These are phyloP conservation scores for Podosphaera xanthii DNA, from an alignment of 2,329 filamentous ascomycete species.

Conservation along the genomic window DNA sequence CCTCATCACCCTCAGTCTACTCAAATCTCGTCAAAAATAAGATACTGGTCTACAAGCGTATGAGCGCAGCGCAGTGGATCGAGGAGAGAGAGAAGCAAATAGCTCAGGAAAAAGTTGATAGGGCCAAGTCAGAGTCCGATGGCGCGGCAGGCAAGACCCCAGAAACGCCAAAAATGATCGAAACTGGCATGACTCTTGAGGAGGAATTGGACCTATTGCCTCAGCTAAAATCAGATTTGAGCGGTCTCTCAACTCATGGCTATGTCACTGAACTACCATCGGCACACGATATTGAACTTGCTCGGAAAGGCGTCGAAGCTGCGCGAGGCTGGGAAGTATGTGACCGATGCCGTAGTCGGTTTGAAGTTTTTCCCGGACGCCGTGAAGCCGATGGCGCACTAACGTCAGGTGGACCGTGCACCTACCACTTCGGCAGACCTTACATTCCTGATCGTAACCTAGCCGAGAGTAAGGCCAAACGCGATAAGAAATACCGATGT, in stretches of 20 bases:
- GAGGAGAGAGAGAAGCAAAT: conserved; percentile 30
- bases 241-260: conserved; percentile 40
- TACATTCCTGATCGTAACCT: conserved; percentile 28
- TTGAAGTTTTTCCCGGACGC: conserved; percentile 78
- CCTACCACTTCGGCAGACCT: conserved; percentile 55
- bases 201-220: conserved; percentile 47
- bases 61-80: conserved; percentile 50
- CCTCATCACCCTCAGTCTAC: conserved; percentile 47
- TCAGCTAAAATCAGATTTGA: conserved; percentile 39
- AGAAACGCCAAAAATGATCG: conserved; percentile 27
- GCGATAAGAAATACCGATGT: conserved; percentile 48
- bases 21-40: conserved; percentile 64
- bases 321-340: conserved; percentile 68
- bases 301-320: conserved; percentile 38
- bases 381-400: conserved; percentile 54
- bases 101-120: conserved; percentile 14
- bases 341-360: conserved; percentile 65
- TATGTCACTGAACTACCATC: conserved; percentile 53
- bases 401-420: conserved; percentile 55
- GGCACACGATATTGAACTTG: conserved; percentile 39
- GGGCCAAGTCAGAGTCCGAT: neutral
- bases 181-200: conserved; percentile 42
- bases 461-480: conserved; percentile 30
- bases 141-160: conserved; percentile 12
- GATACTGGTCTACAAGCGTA: conserved; percentile 53